These are phyloP conservation scores for Starmerella vitae DNA, from an alignment of 805 yeast genomes.

Conservation along the genomic window DNA sequence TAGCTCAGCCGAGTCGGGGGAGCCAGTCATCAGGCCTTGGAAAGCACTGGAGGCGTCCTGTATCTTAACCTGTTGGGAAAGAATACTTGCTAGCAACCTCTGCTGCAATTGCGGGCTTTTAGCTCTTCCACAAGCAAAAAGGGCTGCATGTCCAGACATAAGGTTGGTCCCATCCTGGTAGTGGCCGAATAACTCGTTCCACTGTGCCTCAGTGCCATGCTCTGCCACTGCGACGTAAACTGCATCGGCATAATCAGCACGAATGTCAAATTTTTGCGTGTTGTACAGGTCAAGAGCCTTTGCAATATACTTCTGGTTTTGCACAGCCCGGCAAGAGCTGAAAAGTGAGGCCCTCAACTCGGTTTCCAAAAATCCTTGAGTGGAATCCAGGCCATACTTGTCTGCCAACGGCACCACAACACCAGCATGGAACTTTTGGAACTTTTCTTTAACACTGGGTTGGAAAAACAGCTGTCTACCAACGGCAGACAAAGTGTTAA, in stretches of 20 bases:
- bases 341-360: slow-evolving; percentile 51
- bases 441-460: slow-evolving; percentile 30
- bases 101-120: slow-evolving; percentile 38
- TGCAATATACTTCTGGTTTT: slow-evolving; percentile 26
- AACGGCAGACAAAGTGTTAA: slow-evolving; percentile 32
- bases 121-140: slow-evolving; percentile 55
- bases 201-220: slow-evolving; percentile 47
- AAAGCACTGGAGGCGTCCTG: slow-evolving; percentile 72
- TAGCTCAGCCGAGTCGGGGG: slow-evolving; percentile 35
- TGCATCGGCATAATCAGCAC: slow-evolving; percentile 57
- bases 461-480: slow-evolving; percentile 38
- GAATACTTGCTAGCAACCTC: slow-evolving; percentile 42
- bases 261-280: slow-evolving; percentile 49
- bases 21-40: slow-evolving; percentile 53
- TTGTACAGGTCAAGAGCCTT: slow-evolving; percentile 34
- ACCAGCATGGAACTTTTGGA: slow-evolving; percentile 36
- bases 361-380: slow-evolving; percentile 45
- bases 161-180: slow-evolving; percentile 50
- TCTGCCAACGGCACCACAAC: slow-evolving; percentile 43
- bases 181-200: slow-evolving; percentile 46
- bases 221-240: slow-evolving; percentile 57
- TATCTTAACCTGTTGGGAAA: slow-evolving; percentile 44
- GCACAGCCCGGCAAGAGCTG: slow-evolving; percentile 27
- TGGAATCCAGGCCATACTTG: slow-evolving; percentile 52
- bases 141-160: slow-evolving; percentile 58